Base-by-base conservation (phyloP, 257 asterid species). In the Jaltomata sinuosa region DNA sequence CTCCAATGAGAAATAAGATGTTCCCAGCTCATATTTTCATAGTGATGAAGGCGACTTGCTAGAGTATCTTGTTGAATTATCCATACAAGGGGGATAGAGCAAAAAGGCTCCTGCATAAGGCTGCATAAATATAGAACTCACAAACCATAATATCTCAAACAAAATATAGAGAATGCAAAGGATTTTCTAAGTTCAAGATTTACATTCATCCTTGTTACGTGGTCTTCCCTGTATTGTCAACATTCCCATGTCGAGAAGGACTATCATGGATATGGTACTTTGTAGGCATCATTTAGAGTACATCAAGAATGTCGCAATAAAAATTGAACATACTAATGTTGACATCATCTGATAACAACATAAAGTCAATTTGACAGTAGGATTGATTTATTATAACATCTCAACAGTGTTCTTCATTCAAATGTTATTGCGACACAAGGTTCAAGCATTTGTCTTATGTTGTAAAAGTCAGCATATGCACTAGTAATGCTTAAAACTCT, bases 91-190 rank as follows among this genome's bases (percentile, higher is more conserved):
- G 98, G 97, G 88, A 97, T 95, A 89, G 97, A 97, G 98, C 98
- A 91, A 87, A 97, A 97, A 53, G 99, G 99, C 97, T 97, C 98
- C 98, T 94, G 99, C 99, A 97, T 95, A 89, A 97, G 98, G 97
- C 99, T 97, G 99, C 97, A 94, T 84, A 93, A 87, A 91, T 92
- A 90, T 95, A 94, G 91, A 93, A 92, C 89, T 92, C 94, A 93
- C 92, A 91, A 87, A 91, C 91, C 90, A 91, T 87, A 18, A 18
- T 18, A 68, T 68, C 78, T 68, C 78, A 68, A 87, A 81, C 80
- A 83, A 83, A 83, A 31, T 25, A 49, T 12, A 71, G 61, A 22
- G 65, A 38, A 62, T 22, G 47, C 64, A 64, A 67, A 81, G 21
- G 21, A 62, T 18, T 29, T 12, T 65, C 40, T 1, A 36, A 9